These are phyloP conservation scores for Tremella mesenterica DNA, from an alignment of 768 basidiomycete species.

Conservation along the genomic window DNA sequence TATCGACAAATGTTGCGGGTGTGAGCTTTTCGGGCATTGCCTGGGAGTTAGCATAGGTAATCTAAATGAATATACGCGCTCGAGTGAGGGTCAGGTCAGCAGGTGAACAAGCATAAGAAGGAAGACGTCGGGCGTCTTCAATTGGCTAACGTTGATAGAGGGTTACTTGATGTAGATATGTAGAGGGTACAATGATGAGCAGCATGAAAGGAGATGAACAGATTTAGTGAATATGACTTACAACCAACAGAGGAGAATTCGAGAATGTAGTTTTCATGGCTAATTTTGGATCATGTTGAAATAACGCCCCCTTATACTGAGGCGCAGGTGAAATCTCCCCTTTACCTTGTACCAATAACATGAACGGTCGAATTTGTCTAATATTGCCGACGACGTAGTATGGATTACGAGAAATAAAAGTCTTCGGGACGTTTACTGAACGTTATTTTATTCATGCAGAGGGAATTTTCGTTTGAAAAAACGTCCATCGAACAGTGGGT, in stretches of 20 bases:
- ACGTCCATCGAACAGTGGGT: neutral
- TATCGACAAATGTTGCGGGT: conserved; percentile 11
- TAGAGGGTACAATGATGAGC: too few species aligned
- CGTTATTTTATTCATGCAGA: neutral
- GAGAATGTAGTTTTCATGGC: conserved; percentile 3
- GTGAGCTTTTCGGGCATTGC: conserved; percentile 22
- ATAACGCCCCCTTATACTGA: conserved; percentile 4
- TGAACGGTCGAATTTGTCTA: conserved; percentile 32
- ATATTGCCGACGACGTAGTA: conserved; percentile 28
- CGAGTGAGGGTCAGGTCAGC: too few species aligned
- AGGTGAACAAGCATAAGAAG: too few species aligned
- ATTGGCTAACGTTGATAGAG: too few species aligned
- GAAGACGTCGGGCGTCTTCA: too few species aligned
- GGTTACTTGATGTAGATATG: too few species aligned
- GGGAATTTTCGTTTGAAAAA: too few species aligned
- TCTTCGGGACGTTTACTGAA: conserved; percentile 19
- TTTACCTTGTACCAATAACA: conserved; percentile 22
- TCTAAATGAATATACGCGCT: too few species aligned
- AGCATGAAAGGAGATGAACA: too few species aligned
- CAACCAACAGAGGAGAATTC: conserved; percentile 10
- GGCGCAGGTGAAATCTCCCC: neutral
- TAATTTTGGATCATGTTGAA: conserved; percentile 23
- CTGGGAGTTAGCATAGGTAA: conserved; percentile 4
- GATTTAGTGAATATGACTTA: conserved; percentile 4
- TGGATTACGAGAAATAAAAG: conserved; percentile 16